These are phyloP conservation scores for Trametes pubescens DNA, from an alignment of 1,284 basidiomycete genomes.

Conservation along the genomic window DNA sequence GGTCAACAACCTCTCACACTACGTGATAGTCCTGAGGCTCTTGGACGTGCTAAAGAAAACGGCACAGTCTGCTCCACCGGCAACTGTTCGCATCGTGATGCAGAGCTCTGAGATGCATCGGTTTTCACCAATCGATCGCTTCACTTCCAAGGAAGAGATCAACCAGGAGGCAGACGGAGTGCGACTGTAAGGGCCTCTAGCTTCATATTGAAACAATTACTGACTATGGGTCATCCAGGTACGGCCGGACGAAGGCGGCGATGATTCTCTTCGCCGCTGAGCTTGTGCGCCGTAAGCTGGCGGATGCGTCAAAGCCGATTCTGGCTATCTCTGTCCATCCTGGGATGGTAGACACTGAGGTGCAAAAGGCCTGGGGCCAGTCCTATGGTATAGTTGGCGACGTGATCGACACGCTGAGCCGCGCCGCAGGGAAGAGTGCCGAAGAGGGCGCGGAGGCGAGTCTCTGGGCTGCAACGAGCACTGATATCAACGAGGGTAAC, in stretches of 20 bases:
- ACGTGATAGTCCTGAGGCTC: conserved; percentile 40
- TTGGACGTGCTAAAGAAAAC: conserved; percentile 44
- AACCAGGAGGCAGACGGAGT: conserved; percentile 38
- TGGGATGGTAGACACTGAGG: conserved; percentile 42
- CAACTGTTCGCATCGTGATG: conserved; percentile 43
- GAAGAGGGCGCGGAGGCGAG: conserved; percentile 43
- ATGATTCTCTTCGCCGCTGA: conserved; percentile 40
- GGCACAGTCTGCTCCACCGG: conserved; percentile 32
- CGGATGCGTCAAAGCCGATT: conserved; percentile 31
- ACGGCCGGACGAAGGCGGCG: conserved; percentile 42
- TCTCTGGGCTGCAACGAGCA: conserved; percentile 43
- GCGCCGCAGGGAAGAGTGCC: conserved; percentile 39
- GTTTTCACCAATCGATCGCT: conserved; percentile 35
- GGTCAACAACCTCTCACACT: conserved; percentile 44
- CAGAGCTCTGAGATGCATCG: conserved; percentile 44
- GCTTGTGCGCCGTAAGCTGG: conserved; percentile 39
- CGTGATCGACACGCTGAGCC: conserved; percentile 35
- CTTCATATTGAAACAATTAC: neutral
- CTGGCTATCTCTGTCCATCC: conserved; percentile 43
- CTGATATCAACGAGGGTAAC: conserved; percentile 41
- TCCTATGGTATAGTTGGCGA: conserved; percentile 40
- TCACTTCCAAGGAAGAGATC: conserved; percentile 43
- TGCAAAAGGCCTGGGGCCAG: conserved; percentile 40
- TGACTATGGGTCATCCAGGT: conserved; percentile 25
- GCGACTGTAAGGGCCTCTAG: conserved; percentile 28